Percentiles rank a stretch among this genome's conserved stretches.
Evolutionary conservation across 2,329 filamentous ascomycete species (phyloP).

Genomic region (Fusarium protoensiforme): DNA sequence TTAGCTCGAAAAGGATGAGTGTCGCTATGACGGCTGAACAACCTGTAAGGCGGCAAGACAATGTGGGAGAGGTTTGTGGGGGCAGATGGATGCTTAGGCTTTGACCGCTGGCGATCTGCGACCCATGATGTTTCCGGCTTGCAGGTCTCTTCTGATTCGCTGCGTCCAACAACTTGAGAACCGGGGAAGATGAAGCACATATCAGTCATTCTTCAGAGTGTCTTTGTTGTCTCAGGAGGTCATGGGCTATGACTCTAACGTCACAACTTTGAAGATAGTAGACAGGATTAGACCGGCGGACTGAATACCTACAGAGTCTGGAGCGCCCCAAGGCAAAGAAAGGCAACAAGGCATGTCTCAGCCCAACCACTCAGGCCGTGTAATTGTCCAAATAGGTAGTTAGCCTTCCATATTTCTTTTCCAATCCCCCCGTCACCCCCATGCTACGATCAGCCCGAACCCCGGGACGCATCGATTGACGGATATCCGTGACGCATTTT

Average conservation of each 20-base stretch:
- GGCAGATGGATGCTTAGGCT: background rate
- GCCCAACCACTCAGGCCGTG: background rate
- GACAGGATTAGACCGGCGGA: background rate
- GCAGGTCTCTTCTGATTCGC: background rate
- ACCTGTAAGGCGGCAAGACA: background rate
- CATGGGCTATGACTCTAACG: background rate
- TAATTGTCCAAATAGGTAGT: background rate
- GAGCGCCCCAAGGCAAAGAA: background rate
- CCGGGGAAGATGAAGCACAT: background rate
- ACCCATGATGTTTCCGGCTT: background rate
- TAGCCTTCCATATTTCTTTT: background rate
- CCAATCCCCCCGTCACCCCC: background rate
- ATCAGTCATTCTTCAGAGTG: background rate
- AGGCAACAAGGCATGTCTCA: background rate
- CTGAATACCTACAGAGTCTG: background rate
- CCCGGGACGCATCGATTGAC: background rate
- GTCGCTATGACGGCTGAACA: background rate
- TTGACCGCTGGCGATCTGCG: slow-evolving; percentile 1
- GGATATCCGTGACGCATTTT: background rate
- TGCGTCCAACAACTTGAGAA: background rate
- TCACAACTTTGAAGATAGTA: background rate
- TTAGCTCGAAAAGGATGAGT: background rate
- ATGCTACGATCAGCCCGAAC: background rate
- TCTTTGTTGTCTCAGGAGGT: background rate
- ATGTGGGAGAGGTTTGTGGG: background rate